Conservation (phyloP, 2,329 filamentous ascomycete species). For the Albifimbria verrucaria region DNA sequence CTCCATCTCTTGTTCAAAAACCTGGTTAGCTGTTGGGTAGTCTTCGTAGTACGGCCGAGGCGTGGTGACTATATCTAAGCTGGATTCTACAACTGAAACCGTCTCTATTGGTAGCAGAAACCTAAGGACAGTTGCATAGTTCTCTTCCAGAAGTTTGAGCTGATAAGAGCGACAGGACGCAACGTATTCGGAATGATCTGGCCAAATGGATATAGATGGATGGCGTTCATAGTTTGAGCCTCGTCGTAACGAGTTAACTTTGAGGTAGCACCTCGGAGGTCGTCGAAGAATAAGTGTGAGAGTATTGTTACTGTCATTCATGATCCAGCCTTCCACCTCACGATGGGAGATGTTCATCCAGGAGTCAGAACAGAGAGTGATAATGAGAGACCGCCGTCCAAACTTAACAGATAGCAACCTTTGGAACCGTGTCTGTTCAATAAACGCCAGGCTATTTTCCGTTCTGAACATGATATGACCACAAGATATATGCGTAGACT, state of each 20-base stretch:
- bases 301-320: neutral
- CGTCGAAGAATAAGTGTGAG: neutral
- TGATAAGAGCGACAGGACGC: neutral
- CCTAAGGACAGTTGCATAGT: neutral
- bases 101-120: neutral
- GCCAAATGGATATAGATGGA: neutral
- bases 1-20: slow-evolving; percentile 28
- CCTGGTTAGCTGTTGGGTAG: neutral
- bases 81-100: neutral
- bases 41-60: neutral
- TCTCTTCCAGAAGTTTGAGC: neutral
- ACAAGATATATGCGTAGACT: slow-evolving; percentile 30
- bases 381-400: slow-evolving; percentile 1
- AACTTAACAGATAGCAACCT: neutral
- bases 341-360: slow-evolving; percentile 19
- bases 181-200: neutral
- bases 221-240: neutral
- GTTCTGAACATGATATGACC: slow-evolving; percentile 44
- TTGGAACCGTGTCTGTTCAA: slow-evolving; percentile 32
- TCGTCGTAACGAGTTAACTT: neutral
- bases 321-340: neutral
- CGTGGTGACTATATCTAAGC: neutral
- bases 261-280: neutral
- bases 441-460: slow-evolving; percentile 35
- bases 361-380: slow-evolving; percentile 9